Percentiles rank a stretch among this genome's conserved stretches.
Conservation (phyloP, 2,329 filamentous ascomycete species). For the Didymella segeticola region DNA sequence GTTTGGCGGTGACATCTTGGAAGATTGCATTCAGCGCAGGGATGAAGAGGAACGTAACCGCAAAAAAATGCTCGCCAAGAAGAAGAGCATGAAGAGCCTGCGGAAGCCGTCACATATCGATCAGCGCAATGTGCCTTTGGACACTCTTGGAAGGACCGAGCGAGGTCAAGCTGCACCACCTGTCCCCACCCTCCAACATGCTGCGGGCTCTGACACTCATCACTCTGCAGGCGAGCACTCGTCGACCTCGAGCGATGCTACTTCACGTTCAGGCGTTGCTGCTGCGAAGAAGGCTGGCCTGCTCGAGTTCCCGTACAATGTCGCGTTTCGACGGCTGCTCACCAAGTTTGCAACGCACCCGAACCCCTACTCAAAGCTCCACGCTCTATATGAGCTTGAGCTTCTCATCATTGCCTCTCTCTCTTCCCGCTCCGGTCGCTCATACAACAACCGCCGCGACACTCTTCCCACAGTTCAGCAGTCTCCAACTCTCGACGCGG, state of each 20-base stretch:
- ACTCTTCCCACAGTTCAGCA: slow-evolving; percentile 52
- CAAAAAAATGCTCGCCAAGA: slow-evolving; percentile 46
- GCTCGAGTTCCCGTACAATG: slow-evolving; percentile 77
- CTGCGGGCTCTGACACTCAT: slow-evolving; percentile 46
- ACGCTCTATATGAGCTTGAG: slow-evolving; percentile 81
- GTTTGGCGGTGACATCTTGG: slow-evolving; percentile 69
- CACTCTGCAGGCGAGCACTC: slow-evolving; percentile 56
- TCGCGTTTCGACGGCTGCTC: slow-evolving; percentile 79
- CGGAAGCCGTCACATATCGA: slow-evolving; percentile 45
- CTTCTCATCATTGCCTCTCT: slow-evolving; percentile 80
- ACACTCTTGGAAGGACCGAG: slow-evolving; percentile 52
- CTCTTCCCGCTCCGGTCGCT: slow-evolving; percentile 61
- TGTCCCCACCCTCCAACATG: slow-evolving; percentile 52
- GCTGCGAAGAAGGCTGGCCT: slow-evolving; percentile 53
- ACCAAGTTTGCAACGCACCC: slow-evolving; percentile 88
- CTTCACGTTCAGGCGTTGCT: slow-evolving; percentile 50
- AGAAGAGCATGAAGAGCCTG: slow-evolving; percentile 69
- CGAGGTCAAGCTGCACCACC: slow-evolving; percentile 51
- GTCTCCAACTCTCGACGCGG: slow-evolving; percentile 53
- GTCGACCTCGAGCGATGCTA: slow-evolving; percentile 54
- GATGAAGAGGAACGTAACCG: slow-evolving; percentile 51
- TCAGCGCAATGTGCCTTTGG: slow-evolving; percentile 50
- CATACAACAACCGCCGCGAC: slow-evolving; percentile 49
- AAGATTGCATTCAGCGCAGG: slow-evolving; percentile 51
- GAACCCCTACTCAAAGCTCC: slow-evolving; percentile 85